Evolutionary conservation across 2,329 filamentous ascomycete species (phyloP).

Genomic region (Aphanoascus verrucosus): DNA sequence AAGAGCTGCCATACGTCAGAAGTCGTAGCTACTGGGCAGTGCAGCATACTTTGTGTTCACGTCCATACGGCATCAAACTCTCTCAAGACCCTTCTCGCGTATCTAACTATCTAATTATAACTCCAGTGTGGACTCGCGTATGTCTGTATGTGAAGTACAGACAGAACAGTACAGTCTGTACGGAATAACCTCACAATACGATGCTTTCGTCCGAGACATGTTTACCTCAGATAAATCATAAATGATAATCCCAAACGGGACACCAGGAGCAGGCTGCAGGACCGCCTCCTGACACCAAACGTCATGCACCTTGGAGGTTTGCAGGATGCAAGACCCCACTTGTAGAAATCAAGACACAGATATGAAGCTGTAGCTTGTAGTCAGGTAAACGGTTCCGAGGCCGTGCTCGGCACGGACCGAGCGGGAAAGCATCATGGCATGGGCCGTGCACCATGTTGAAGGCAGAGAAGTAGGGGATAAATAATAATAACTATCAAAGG

Average conservation of each 20-base stretch:
- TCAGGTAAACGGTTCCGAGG: background rate
- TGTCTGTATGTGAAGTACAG: no score
- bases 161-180: no score
- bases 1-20: no score
- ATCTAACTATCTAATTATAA: no score
- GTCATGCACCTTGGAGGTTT: background rate
- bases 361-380: background rate
- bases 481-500: background rate
- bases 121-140: no score
- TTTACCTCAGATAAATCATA: background rate
- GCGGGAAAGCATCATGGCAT: background rate
- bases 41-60: no score
- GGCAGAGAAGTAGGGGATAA: background rate
- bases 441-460: background rate
- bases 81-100: no score
- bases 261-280: background rate
- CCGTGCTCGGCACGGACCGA: conserved; percentile 7
- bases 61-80: no score
- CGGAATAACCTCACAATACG: background rate
- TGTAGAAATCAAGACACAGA: background rate
- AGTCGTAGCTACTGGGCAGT: no score
- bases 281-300: background rate
- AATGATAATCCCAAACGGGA: no score
- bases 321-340: background rate
- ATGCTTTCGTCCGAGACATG: background rate